A percentile compares a stretch with the other conserved stretches of the same genome.
These are phyloP conservation scores for Heterobasidion annosum DNA, from an alignment of 1,284 basidiomycete genomes.

Conservation along the genomic window DNA sequence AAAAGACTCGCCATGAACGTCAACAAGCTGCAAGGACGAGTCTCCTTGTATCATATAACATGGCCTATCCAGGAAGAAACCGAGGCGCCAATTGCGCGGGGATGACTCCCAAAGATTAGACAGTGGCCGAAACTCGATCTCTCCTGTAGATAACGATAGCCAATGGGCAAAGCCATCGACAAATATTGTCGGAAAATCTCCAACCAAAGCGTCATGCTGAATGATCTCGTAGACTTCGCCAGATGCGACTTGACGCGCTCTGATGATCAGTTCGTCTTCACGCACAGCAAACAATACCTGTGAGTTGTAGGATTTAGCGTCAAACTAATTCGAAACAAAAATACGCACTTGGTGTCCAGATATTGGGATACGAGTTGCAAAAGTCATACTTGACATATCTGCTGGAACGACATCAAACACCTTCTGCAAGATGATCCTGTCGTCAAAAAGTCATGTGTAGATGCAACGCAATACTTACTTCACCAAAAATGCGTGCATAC, in stretches of 20 bases:
- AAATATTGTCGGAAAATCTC: slow-evolving; percentile 29
- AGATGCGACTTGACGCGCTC: neutral
- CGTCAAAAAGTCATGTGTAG: neutral
- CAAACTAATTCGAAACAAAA: neutral
- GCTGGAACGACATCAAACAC: slow-evolving; percentile 8
- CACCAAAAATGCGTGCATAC: slow-evolving; percentile 23
- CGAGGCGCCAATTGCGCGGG: slow-evolving; percentile 17
- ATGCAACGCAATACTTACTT: slow-evolving; percentile 20
- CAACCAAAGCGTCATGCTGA: slow-evolving; percentile 20
- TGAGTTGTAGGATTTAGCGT: neutral
- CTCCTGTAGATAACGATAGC: slow-evolving; percentile 20
- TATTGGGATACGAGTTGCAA: slow-evolving; percentile 4
- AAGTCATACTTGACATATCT: slow-evolving; percentile 7
- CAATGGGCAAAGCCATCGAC: slow-evolving; percentile 27
- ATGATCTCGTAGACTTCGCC: slow-evolving; percentile 23
- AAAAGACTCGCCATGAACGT: slow-evolving; percentile 24
- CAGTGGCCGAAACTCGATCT: slow-evolving; percentile 29
- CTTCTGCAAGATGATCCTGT: slow-evolving; percentile 2
- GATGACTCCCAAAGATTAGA: slow-evolving; percentile 15
- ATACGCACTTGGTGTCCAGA: slow-evolving; percentile 5
- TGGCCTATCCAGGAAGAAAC: slow-evolving; percentile 2
- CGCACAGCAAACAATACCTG: neutral
- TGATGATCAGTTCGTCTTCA: neutral
- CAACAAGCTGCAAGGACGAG: slow-evolving; percentile 9
- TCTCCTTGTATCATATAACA: neutral